phyloP scores from a whole-genome alignment of 2,329 filamentous ascomycete genomes.

The Fusarium marasasianum region DNA sequence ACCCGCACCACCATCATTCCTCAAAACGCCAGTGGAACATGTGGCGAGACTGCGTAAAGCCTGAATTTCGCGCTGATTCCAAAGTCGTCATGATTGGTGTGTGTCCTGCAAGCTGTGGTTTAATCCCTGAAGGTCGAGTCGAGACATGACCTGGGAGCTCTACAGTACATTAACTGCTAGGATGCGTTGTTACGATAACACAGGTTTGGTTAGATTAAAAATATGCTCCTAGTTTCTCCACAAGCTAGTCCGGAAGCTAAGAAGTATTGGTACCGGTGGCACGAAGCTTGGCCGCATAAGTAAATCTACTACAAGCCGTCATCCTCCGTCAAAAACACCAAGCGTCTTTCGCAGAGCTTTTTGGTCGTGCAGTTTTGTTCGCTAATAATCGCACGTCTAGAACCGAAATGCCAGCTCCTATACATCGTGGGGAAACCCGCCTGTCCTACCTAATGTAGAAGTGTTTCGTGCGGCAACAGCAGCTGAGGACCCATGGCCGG shows the following conservation, averaged over 20 bases:
- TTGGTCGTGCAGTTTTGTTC: background rate
- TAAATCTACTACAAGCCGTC: background rate
- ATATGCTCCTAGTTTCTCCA: background rate
- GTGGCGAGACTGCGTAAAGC: slow-evolving; percentile 9
- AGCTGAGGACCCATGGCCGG: background rate
- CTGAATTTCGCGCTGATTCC: background rate
- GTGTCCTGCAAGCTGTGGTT: background rate
- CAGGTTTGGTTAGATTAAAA: background rate
- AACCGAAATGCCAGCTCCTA: background rate
- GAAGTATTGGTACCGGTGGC: background rate
- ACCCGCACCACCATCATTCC: slow-evolving; percentile 9
- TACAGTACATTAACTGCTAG: background rate
- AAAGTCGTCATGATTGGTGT: slow-evolving; percentile 11
- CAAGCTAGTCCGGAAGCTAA: slow-evolving; percentile 13
- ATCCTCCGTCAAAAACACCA: background rate
- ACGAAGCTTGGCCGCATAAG: slow-evolving; percentile 3
- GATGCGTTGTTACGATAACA: background rate
- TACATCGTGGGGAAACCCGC: background rate
- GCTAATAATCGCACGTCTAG: background rate
- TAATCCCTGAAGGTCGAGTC: background rate
- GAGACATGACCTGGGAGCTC: slow-evolving; percentile 1
- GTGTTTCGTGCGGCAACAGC: background rate
- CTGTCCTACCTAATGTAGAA: background rate
- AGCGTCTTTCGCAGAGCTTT: background rate
- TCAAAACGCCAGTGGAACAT: slow-evolving; percentile 3